Evolutionary conservation across 768 basidiomycete species (phyloP), one percentile per base, ranked within the genome.

Genomic region (Mycena albidolilacea): DNA sequence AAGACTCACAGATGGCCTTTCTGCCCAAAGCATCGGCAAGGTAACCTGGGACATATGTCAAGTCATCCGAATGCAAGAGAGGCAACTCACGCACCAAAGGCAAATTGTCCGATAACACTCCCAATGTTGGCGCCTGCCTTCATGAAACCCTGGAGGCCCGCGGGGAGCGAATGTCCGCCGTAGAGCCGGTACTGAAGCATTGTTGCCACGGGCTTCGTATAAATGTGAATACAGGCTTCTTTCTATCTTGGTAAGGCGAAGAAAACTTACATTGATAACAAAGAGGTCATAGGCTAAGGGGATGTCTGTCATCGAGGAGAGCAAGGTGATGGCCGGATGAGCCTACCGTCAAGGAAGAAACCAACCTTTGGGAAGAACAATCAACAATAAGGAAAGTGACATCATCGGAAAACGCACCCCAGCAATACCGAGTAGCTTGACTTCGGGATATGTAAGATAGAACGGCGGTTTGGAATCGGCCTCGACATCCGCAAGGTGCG

Each of bases 71-170:
- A n/a, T 30, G 30, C 30, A 30, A 30, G 69, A 64, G 8, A 11
- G n/a, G 8, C 12, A 37, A 5, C 12, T 35, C 43, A 30, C 30
- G 30, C 30, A 89, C 91, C 91, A 69, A 92, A 92, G 1, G 77
- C 77, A 74, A 92, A 89, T 81, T 92, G 92, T 60, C 90, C 92
- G 64, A 93, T 88, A 73, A 93, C 92, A 72, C 89, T 90, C 1
- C 91, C 92, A 54, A 93, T 93, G 80, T 93, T 93, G 3, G 92
- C 91, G 5, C 85, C 81, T 5, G 92, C 91, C 77, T 93, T 85
- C 77, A 93, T 71, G 66, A 92, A 85, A 19, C 92, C 92, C 78
- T 91, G 83, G 7, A 91, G 84, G 67, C 87, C 85, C 0, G 84
- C 67, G 0, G 92, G 92, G 15, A 92, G 86, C 30, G 79, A 75